phyloP scores from a whole-genome alignment of 2,329 filamentous ascomycete species.

The Chlorencoelia australis region DNA sequence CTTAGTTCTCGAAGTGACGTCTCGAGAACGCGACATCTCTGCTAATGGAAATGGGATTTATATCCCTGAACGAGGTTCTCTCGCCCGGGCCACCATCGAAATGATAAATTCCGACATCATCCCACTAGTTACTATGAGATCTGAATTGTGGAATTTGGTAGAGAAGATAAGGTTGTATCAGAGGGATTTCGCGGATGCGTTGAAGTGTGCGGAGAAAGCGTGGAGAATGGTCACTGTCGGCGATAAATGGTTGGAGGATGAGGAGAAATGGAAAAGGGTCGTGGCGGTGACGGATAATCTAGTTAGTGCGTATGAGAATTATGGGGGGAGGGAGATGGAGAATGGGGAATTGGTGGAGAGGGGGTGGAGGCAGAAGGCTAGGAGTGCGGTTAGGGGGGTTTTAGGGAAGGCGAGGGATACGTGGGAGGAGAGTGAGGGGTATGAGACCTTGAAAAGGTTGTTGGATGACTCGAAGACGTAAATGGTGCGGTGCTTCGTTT shows the following conservation, averaged over 20 bases:
- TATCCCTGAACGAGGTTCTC: constrained; percentile 44
- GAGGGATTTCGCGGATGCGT: constrained; percentile 56
- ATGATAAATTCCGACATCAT: constrained; percentile 66
- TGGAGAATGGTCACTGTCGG: constrained; percentile 58
- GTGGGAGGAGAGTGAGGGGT: constrained; percentile 71
- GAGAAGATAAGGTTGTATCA: constrained; percentile 65
- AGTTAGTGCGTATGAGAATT: constrained; percentile 73
- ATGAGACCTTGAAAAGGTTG: constrained; percentile 47
- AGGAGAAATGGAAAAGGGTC: constrained; percentile 47
- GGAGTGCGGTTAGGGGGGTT: constrained; percentile 74
- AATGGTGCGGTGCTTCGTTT: no score
- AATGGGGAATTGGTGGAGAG: constrained; percentile 56
- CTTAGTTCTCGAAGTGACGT: constrained; percentile 61
- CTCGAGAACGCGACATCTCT: constrained; percentile 29
- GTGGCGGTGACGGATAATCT: constrained; percentile 64
- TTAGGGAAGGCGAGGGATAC: constrained; percentile 69
- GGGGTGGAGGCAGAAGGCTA: constrained; percentile 82
- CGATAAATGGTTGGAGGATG: constrained; percentile 30
- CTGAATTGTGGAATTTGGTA: constrained; percentile 67
- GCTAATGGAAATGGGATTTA: constrained; percentile 24
- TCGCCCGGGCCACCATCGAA: constrained; percentile 53
- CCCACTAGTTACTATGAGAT: constrained; percentile 74
- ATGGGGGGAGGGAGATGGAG: constrained; percentile 51
- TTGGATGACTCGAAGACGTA: constrained; percentile 42
- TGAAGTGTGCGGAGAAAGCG: constrained; percentile 79